Base-by-base conservation (phyloP, 768 basidiomycete species). In the Tulasnella sp. region DNA sequence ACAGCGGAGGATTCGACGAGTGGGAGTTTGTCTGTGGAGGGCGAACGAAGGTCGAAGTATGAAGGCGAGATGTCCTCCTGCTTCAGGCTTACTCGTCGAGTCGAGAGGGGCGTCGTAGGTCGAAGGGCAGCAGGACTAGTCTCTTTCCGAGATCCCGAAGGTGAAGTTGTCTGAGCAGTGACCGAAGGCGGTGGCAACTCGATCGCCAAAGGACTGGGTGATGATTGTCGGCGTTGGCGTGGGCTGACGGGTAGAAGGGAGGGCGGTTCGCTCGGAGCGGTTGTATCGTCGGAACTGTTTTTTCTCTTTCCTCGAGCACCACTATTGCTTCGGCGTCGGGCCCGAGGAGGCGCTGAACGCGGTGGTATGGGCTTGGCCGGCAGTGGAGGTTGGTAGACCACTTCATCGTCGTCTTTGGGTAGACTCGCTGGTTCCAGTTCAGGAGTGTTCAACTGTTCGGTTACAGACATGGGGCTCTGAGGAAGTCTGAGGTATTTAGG, bases 401-500 rank as follows among this genome's bases (percentile, higher is more conserved):
- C 60, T 16, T 37, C 58, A 14, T 78, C 77, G 24, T 78, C 77
- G 20, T 78, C 77, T 41, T 58, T 64, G 11, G 58, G n/a, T 20
- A 78, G 40, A 16, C 42, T 64, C 58, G 42, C 41, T 60, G 54
- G 28, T 34, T 41, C 41, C 20, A 34, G 12, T 54, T 54, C 77
- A 22, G 77, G 77, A 20, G 77, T 60, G n/a, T 28, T 41, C 34
- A 78, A 41, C 58, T 31, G 9, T 64, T 78, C 54, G 14, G 50
- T 28, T 11, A n/a, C 41, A 34, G 77, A 64, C 60, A 78, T 37
- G 11, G 79, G 79, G 34, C 79, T 80, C 48, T 80, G 69, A 18
- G 79, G 79, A 46, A 80, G 74, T 80, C 79, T 73, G 5, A 80
- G 48, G 24, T 74, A 73, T 9, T 74, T 75, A 5, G 79, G 79